A percentile compares a stretch with the other conserved stretches of the same genome.
Evolutionary conservation across 2,329 filamentous ascomycete species (phyloP).

Genomic region (Nemania abortiva): DNA sequence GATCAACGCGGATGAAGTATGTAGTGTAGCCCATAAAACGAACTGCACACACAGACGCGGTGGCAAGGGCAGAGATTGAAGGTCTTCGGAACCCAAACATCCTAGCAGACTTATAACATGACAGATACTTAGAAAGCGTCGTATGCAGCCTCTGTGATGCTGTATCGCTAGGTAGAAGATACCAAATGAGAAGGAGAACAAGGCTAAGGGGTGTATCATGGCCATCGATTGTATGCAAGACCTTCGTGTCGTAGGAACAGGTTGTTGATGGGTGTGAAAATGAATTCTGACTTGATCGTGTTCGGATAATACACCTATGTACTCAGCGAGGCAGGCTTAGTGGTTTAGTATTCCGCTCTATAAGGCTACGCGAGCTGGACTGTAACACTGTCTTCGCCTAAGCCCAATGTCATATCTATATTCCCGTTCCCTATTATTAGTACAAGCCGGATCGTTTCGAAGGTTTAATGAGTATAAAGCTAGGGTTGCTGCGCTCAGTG

Average conservation of each 20-base stretch:
- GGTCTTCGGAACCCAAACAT: not conserved
- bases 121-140: not conserved
- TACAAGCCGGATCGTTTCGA: not conserved
- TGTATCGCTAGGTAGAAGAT: constrained; percentile 28
- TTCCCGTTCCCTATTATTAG: not conserved
- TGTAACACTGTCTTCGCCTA: not conserved
- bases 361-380: not conserved
- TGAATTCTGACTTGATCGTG: not conserved
- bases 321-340: too few species aligned
- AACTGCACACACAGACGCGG: constrained; percentile 11
- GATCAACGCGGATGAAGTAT: not conserved
- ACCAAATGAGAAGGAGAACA: constrained; percentile 11
- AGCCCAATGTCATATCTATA: not conserved
- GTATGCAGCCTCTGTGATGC: constrained; percentile 1
- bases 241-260: not conserved
- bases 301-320: not conserved
- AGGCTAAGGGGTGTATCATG: not conserved
- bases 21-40: constrained; percentile 5
- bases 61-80: not conserved
- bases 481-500: not conserved
- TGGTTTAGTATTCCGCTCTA: too few species aligned
- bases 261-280: not conserved
- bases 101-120: not conserved
- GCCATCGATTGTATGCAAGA: not conserved
- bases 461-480: not conserved